Evolutionary conservation across 23 red algal genomes (phyloP), one percentile per base, ranked within the genome.

Genomic region (Gracilaria vermiculophylla): DNA sequence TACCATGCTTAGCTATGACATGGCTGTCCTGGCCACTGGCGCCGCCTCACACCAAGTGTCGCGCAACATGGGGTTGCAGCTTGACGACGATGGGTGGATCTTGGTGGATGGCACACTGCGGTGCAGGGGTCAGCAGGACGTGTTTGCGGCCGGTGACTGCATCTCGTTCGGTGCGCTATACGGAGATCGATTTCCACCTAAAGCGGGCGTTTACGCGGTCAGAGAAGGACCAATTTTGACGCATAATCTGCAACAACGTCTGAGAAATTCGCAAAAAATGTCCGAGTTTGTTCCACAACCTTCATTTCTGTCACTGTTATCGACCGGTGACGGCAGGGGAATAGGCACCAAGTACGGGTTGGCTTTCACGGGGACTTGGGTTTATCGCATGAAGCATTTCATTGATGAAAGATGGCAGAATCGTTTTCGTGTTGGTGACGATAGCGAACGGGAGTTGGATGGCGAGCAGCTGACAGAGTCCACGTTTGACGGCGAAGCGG

Each of bases 201-300:
- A 93, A 31, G 94, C 94, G 34, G 94, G 94, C 5, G 94, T 97
- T 31, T 97, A 80, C 83, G 94, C 94, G 3, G 94, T 97, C n/a
- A 53, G 94, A 31, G 62, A 88, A 84, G 94, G 94, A 1, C 87
- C 94, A 20, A 27, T 93, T 39, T 49, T 97, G 32, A 69, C 31
- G 17, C 43, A 76, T 17, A 97, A 97, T 90, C 35, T 97, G 14
- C 43, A 74, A 23, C 24, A 49, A 28, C 3, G 27, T 7, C 32
- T 77, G 34, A 53, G 35, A 17, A 40, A 76, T 8, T 52, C 62
- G 23, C 5, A 23, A 24, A 41, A 47, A 16, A 19, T 91, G 36
- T 16, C 21, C 19, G 24, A 77, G 9, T 86, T 97, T 70, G 37
- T 27, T n/a, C 94, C 94, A 41, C 94, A 97, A 48, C 48, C 35